Base-by-base conservation (phyloP, 805 yeast genomes). In the Saturnispora hagleri region DNA sequence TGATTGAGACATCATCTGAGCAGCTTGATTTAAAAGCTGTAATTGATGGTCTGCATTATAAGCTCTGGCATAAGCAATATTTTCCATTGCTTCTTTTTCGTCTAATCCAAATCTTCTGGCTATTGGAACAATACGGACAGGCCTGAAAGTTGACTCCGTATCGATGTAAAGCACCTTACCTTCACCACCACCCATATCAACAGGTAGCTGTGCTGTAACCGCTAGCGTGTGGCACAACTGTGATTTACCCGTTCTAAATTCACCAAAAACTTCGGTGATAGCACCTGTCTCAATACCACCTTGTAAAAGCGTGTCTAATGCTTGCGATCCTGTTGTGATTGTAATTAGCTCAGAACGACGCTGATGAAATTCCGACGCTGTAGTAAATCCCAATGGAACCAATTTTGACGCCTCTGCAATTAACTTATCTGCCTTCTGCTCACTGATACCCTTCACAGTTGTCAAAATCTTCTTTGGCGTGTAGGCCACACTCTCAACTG, bases 201-300 rank as follows among this genome's bases (percentile, higher is more conserved):
- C 80, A 4, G 98, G 98, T 51, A 93, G 73, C 68, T 91, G 99
- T 67, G 98, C 91, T 2, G 97, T 91, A 6, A 93, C 96, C 0
- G 98, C 96, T 51, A 93, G 74, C 1, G 98, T 93, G 66, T 93
- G 99, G 68, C 99, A 93, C 46, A 93, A 71, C 72, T 93, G 99
- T 4, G 97, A 89, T 66, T 93, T 93, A 45, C 99, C 99, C 2
- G 99, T 93, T 72, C 98, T 81, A 67, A 90, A 93, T 68, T 93
- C 99, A 36, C 99, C 99, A 72, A 88, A 93, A 8, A 91, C 79
- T 69, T 93, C 99, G 1, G 99, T 93, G 57, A 93, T 85, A 2
- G 96, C 86, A 2, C 99, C 99, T 0, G 99, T 93, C 67, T 93
- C 99, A 48, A 93, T 79, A 42, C 99, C 99, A 50, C 99, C 99